phyloP scores from a whole-genome alignment of 2,329 filamentous ascomycete species.

The Metarhizium anisopliae region DNA sequence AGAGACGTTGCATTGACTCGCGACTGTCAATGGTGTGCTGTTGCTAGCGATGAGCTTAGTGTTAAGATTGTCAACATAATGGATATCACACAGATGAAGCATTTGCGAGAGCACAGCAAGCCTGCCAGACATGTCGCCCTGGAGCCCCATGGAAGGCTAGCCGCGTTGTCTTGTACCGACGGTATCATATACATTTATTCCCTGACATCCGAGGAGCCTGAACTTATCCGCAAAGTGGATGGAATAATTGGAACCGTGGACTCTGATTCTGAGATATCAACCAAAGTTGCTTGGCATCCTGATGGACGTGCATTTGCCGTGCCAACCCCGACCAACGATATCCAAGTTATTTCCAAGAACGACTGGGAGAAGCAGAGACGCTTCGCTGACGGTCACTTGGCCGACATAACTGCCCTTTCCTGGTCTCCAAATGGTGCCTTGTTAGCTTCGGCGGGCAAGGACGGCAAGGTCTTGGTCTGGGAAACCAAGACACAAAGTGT shows the following conservation, averaged over 20 bases:
- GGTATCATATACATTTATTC: conserved; percentile 88
- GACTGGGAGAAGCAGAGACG: conserved; percentile 82
- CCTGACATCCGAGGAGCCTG: conserved; percentile 65
- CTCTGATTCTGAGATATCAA: conserved; percentile 61
- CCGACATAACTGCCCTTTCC: conserved; percentile 75
- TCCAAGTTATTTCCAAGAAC: conserved; percentile 77
- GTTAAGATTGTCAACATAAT: conserved; percentile 81
- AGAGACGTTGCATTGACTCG: conserved; percentile 77
- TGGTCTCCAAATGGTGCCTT: conserved; percentile 96
- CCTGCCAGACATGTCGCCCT: conserved; percentile 90
- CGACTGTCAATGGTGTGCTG: conserved; percentile 80
- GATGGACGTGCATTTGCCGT: conserved; percentile 87
- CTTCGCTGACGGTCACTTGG: conserved; percentile 72
- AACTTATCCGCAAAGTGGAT: conserved; percentile 75
- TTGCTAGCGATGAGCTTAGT: conserved; percentile 91
- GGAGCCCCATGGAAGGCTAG: conserved; percentile 66
- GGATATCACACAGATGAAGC: conserved; percentile 67
- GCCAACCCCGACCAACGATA: conserved; percentile 70
- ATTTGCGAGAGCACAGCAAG: conserved; percentile 73
- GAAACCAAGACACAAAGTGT: conserved; percentile 81
- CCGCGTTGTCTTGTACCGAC: conserved; percentile 79
- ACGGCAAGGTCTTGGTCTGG: conserved; percentile 72
- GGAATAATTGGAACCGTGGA: conserved; percentile 76
- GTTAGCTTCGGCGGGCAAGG: conserved; percentile 61
- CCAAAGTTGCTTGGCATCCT: conserved; percentile 80